These are phyloP conservation scores for Catharanthus roseus DNA, from an alignment of 257 asterid genomes.

Conservation along the genomic window DNA sequence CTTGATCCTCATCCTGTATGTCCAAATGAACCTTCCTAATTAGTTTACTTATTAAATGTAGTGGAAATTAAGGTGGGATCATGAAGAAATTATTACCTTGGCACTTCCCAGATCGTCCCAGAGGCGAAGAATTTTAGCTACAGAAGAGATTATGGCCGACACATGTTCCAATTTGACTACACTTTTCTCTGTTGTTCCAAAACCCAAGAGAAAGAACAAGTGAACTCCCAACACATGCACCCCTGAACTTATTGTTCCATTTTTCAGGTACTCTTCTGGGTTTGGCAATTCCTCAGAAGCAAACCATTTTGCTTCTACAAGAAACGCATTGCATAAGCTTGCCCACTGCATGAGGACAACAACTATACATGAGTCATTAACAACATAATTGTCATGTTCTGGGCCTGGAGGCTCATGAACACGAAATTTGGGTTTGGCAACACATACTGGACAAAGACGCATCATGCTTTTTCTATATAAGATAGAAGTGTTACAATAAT, in stretches of 20 bases:
- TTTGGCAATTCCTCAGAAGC: conserved; percentile 17
- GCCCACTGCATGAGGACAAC: conserved; percentile 37
- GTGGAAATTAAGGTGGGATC: too few relatives aligned
- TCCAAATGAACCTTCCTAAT: background rate
- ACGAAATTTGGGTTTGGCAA: too few relatives aligned
- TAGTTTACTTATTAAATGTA: too few relatives aligned
- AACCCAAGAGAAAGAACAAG: conserved; percentile 31
- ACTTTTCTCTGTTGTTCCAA: conserved; percentile 9
- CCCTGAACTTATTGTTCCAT: conserved; percentile 45
- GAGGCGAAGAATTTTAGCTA: conserved; percentile 40
- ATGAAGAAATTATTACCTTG: too few relatives aligned
- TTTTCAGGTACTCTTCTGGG: conserved; percentile 36
- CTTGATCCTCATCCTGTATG: conserved; percentile 52
- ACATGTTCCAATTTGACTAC: conserved; percentile 10
- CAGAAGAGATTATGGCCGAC: conserved; percentile 23
- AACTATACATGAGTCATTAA: too few relatives aligned
- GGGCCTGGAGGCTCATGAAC: too few relatives aligned
- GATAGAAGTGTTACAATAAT: too few relatives aligned
- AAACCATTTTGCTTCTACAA: conserved; percentile 48
- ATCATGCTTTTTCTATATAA: too few relatives aligned
- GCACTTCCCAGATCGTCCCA: conserved; percentile 37
- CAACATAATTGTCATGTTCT: too few relatives aligned
- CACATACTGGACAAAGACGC: too few relatives aligned
- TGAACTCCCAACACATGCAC: conserved; percentile 25
- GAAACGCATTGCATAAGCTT: conserved; percentile 41